phyloP scores from a whole-genome alignment of 1,139 yeast genomes.

The Suhomyces guaymorum region DNA sequence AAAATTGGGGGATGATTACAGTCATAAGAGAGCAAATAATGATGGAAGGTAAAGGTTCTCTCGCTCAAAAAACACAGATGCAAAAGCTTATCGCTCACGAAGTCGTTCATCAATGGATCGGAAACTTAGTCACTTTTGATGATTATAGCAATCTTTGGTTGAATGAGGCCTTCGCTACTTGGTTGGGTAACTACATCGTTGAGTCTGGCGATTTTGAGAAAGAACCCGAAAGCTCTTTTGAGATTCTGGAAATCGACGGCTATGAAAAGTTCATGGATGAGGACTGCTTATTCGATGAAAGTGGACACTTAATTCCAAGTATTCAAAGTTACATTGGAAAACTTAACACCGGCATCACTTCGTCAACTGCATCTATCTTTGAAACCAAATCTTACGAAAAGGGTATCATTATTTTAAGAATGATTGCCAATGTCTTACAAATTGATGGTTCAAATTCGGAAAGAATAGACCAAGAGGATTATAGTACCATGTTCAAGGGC shows the following conservation, averaged over 20 bases:
- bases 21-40: slow-evolving; percentile 51
- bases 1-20: slow-evolving; percentile 70
- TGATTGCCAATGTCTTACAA: slow-evolving; percentile 51
- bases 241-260: slow-evolving; percentile 29
- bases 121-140: slow-evolving; percentile 64
- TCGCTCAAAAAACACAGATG: slow-evolving; percentile 27
- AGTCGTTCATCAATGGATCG: slow-evolving; percentile 77
- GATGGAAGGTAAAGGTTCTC: slow-evolving; percentile 25
- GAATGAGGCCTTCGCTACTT: slow-evolving; percentile 75
- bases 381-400: slow-evolving; percentile 60
- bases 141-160: slow-evolving; percentile 71
- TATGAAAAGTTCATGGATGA: slow-evolving; percentile 40
- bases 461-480: slow-evolving; percentile 21
- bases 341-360: slow-evolving; percentile 39
- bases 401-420: slow-evolving; percentile 61
- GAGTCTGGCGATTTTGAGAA: slow-evolving; percentile 28
- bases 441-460: slow-evolving; percentile 23
- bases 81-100: slow-evolving; percentile 68
- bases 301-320: slow-evolving; percentile 26
- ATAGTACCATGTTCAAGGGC: slow-evolving; percentile 31
- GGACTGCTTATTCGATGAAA: slow-evolving; percentile 37
- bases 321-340: slow-evolving; percentile 29
- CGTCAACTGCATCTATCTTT: slow-evolving; percentile 45
- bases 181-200: slow-evolving; percentile 54
- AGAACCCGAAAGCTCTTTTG: slow-evolving; percentile 32